Evolutionary conservation across 225 moss, liverwort and hornwort genomes (phyloP), one percentile per base, ranked within the genome.

Genomic region (Antitrichia curtipendula): DNA sequence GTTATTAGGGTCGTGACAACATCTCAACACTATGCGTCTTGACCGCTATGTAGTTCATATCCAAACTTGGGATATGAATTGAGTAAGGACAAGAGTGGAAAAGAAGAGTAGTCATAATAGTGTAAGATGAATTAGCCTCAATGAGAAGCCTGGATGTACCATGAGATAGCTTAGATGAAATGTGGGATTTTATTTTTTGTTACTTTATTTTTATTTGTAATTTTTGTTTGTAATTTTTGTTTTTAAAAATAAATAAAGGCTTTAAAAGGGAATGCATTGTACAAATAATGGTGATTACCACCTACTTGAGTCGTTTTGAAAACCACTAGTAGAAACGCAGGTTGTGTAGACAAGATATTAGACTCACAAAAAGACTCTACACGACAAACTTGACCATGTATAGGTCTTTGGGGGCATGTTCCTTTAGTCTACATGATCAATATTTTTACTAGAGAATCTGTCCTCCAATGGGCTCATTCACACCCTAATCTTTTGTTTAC

Each of bases 391-490:
- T 71, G 28, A 71, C 28, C 6, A 71, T 43, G 3, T 16, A 16
- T 16, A 16, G 43, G 15, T 43, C 41, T 70, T 41, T 41, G 1
- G 4, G 7, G 8, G 14, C 41, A 13, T 19, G 21, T 9, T 66
- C 2, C 1, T n/a, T 20, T 65, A 12, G 17, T 65, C n/a, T 36
- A 5, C 1, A 27, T 1, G 5, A 43, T 5, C 9, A 27, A 27
- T 43, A 27, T 43, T 71, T 43, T 16, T 43, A 27, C 2, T 43
- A 15, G 2, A 27, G 9, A 43, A 71, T 1, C 27, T 16, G 43
- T 43, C 43, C 5, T 71, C 43, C 2, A 16, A 36, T 43, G 16
- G 28, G 27, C 16, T 43, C 16, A 43, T 16, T 70, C 2, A 14
- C 15, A 70, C 25, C 15, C 8, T 71, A 0, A 27, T 43, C 28